These are phyloP conservation scores for Fulvia fulva DNA, from an alignment of 2,329 filamentous ascomycete species.

Conservation along the genomic window DNA sequence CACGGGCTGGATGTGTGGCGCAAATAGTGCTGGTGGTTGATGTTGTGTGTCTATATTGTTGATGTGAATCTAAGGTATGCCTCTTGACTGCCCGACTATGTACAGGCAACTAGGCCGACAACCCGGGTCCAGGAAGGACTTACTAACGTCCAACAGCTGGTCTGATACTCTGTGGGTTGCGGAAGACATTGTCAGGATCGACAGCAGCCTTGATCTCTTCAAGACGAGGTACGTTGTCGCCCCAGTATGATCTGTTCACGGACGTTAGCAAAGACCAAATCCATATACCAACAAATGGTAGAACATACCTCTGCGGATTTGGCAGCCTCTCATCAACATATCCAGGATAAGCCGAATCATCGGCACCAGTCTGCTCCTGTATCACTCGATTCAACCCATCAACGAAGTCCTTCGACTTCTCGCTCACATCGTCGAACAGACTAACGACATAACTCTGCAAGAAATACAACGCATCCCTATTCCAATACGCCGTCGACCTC, in stretches of 20 bases:
- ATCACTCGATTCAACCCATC: conserved; percentile 14
- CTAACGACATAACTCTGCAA: conserved; percentile 18
- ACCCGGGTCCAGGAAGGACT: no score
- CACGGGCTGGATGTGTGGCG: no score
- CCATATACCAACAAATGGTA: not conserved
- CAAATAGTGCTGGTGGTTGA: no score
- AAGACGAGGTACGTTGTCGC: conserved; percentile 28
- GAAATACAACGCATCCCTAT: conserved; percentile 21
- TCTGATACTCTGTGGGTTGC: conserved; percentile 20
- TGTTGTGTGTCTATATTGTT: no score
- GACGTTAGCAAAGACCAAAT: not conserved
- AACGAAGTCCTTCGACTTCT: conserved; percentile 13
- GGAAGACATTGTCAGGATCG: conserved; percentile 30
- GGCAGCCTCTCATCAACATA: conserved; percentile 30
- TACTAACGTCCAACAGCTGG: not conserved
- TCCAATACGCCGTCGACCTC: conserved; percentile 20
- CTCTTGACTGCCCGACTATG: no score
- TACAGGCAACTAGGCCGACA: no score
- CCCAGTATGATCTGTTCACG: conserved; percentile 23
- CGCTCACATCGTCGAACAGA: conserved; percentile 6
- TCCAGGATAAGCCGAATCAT: conserved; percentile 19
- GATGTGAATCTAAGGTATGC: no score
- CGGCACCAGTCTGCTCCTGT: conserved; percentile 10
- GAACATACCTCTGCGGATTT: conserved; percentile 24
- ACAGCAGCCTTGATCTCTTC: conserved; percentile 32